phyloP scores from a whole-genome alignment of 31 red algal species.

The Odonthalia washingtoniensis region DNA sequence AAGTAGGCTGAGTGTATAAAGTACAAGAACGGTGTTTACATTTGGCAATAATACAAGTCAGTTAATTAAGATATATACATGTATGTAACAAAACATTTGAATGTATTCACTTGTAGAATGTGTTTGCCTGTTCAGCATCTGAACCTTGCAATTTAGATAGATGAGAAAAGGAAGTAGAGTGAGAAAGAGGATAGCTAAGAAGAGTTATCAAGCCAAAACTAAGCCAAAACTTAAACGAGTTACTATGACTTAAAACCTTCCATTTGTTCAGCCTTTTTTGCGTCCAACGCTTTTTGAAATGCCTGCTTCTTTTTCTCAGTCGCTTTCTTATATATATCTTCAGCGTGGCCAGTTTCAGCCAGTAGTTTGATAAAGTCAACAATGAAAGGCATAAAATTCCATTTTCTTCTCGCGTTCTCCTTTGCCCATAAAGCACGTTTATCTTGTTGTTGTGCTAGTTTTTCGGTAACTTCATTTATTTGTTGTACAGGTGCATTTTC shows the following conservation, averaged over 20 bases:
- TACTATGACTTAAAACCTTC: background rate
- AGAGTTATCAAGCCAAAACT: too few relatives aligned
- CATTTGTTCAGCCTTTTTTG: conserved; percentile 27
- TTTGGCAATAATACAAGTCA: too few relatives aligned
- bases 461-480: conserved; percentile 3
- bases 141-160: too few relatives aligned
- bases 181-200: too few relatives aligned
- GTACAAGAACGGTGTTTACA: too few relatives aligned
- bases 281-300: conserved; percentile 40
- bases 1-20: too few relatives aligned
- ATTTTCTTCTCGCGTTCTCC: conserved; percentile 54
- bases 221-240: too few relatives aligned
- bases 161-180: too few relatives aligned
- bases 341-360: conserved; percentile 51
- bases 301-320: conserved; percentile 55
- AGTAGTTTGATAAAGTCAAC: conserved; percentile 49
- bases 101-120: too few relatives aligned
- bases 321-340: conserved; percentile 36
- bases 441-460: conserved; percentile 30
- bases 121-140: too few relatives aligned
- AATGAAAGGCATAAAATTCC: conserved; percentile 71
- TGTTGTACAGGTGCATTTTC: background rate
- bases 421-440: conserved; percentile 58
- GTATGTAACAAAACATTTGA: too few relatives aligned
- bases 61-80: too few relatives aligned